phyloP scores from a whole-genome alignment of 768 basidiomycete genomes.

The Hygrophorus russula region DNA sequence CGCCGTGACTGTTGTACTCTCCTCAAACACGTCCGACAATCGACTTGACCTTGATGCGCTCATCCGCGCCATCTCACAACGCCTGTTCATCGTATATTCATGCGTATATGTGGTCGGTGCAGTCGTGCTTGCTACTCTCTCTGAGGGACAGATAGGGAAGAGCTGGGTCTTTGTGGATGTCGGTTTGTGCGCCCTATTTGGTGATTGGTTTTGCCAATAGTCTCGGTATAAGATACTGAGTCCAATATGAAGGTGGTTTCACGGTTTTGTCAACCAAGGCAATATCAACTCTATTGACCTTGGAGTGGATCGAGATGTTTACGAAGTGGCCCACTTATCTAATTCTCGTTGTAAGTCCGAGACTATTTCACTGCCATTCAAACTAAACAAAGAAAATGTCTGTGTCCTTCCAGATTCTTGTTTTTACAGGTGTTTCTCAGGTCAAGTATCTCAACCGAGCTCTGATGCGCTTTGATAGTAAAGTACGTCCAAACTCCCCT shows the following conservation, averaged over 20 bases:
- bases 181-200: slow-evolving; percentile 78
- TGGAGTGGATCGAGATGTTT: slow-evolving; percentile 69
- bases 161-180: slow-evolving; percentile 77
- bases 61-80: slow-evolving; percentile 55
- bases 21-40: slow-evolving; percentile 60
- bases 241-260: slow-evolving; percentile 58
- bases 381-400: background rate
- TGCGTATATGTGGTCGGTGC: slow-evolving; percentile 47
- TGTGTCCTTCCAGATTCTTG: slow-evolving; percentile 39
- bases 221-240: background rate
- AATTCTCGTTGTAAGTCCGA: slow-evolving; percentile 49
- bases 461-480: slow-evolving; percentile 87
- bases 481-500: slow-evolving; percentile 32
- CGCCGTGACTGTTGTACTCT: slow-evolving; percentile 86
- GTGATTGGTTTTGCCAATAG: slow-evolving; percentile 23
- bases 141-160: slow-evolving; percentile 50
- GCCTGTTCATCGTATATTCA: slow-evolving; percentile 68
- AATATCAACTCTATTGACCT: slow-evolving; percentile 73
- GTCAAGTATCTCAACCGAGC: slow-evolving; percentile 79
- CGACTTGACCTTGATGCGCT: slow-evolving; percentile 60
- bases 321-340: slow-evolving; percentile 78
- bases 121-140: slow-evolving; percentile 51
- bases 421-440: slow-evolving; percentile 71
- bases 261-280: slow-evolving; percentile 94
- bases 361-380: background rate